phyloP scores from a whole-genome alignment of 1,284 basidiomycete species.

The Ganoderma lingzhi region DNA sequence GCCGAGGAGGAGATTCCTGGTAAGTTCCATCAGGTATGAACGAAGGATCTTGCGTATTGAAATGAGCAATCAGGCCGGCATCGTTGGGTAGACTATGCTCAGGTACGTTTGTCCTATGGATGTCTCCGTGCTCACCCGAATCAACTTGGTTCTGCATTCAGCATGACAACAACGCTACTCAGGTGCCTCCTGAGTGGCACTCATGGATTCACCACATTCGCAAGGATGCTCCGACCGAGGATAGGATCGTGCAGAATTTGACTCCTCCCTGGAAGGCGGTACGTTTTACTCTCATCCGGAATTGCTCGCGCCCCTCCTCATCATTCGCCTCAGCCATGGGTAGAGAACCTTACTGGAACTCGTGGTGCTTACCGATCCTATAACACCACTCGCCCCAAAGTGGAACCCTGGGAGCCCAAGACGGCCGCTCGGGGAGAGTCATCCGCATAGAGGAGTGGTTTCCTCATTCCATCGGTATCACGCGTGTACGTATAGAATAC shows the following conservation, averaged over 20 bases:
- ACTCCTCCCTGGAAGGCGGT: slow-evolving; percentile 87
- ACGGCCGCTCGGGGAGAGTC: slow-evolving; percentile 54
- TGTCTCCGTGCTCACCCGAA: neutral
- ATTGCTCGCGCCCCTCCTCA: slow-evolving; percentile 8
- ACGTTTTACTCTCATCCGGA: slow-evolving; percentile 43
- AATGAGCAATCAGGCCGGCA: slow-evolving; percentile 75
- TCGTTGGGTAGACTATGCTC: slow-evolving; percentile 92
- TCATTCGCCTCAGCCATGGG: slow-evolving; percentile 63
- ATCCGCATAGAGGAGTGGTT: slow-evolving; percentile 18
- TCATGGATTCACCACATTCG: slow-evolving; percentile 95
- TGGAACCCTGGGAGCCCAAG: slow-evolving; percentile 86
- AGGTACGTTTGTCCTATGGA: slow-evolving; percentile 54
- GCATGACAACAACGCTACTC: slow-evolving; percentile 89
- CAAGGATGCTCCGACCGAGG: slow-evolving; percentile 78
- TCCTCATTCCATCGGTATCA: slow-evolving; percentile 2
- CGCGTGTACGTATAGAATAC: slow-evolving; percentile 12
- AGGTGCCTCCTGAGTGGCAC: slow-evolving; percentile 95
- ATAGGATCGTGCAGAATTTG: slow-evolving; percentile 71
- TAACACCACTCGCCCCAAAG: slow-evolving; percentile 86
- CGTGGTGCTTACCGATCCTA: slow-evolving; percentile 89
- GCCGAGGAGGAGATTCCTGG: slow-evolving; percentile 87
- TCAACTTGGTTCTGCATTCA: slow-evolving; percentile 38
- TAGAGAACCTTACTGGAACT: slow-evolving; percentile 92
- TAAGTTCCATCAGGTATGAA: slow-evolving; percentile 43
- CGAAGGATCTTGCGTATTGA: neutral